Evolutionary conservation across 345 rosid genomes (phyloP).

Genomic region (Bruguiera sexangula): DNA sequence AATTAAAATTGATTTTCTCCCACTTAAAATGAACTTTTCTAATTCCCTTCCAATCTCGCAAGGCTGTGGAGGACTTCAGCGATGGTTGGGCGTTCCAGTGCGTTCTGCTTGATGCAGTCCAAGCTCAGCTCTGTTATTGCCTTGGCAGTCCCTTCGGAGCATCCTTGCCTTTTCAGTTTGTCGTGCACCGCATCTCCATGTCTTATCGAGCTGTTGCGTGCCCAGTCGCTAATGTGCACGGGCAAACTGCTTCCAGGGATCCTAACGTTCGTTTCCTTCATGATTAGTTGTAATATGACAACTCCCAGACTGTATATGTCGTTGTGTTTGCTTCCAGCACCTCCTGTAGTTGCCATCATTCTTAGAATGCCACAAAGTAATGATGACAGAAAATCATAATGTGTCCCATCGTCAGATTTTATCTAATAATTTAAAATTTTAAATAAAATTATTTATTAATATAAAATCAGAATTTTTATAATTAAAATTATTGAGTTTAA

Average conservation of each 20-base stretch:
- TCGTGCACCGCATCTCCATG: neutral
- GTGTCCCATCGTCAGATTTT: accelerated
- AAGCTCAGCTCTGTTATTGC: conserved; percentile 3
- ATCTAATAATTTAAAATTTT: too few relatives aligned
- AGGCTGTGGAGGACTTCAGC: neutral
- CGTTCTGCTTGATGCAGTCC: neutral
- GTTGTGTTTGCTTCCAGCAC: conserved; percentile 1
- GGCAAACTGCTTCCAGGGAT: neutral
- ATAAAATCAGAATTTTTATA: too few relatives aligned
- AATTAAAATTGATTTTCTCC: too few relatives aligned
- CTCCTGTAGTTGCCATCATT: neutral
- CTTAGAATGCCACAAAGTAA: too few relatives aligned
- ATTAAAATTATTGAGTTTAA: too few relatives aligned
- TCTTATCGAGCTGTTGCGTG: neutral
- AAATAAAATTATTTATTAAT: too few relatives aligned
- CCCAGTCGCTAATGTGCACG: neutral
- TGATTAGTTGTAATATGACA: conserved; percentile 10
- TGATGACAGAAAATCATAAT: too few relatives aligned
- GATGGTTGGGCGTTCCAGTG: conserved; percentile 1
- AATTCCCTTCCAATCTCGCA: neutral
- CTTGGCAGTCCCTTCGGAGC: neutral
- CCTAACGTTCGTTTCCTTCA: neutral
- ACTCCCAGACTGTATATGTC: conserved; percentile 10
- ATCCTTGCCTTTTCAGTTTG: neutral
- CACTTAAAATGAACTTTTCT: neutral